A percentile compares a stretch with the other conserved stretches of the same genome.
phyloP scores from a whole-genome alignment of 2,329 filamentous ascomycete species.

The Neonectria faginata region DNA sequence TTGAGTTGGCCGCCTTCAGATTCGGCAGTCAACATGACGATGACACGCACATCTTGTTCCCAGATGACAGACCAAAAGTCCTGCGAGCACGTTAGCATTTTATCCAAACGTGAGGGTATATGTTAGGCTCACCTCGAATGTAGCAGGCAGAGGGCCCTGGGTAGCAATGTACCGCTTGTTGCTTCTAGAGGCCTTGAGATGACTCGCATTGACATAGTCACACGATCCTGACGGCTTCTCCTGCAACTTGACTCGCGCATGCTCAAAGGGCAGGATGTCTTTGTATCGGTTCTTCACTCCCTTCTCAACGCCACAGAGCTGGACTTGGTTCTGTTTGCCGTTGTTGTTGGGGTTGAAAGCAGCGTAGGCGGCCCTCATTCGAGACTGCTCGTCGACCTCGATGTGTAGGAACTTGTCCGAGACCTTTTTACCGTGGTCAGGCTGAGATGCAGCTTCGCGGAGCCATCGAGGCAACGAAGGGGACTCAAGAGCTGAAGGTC shows the following conservation, averaged over 20 bases:
- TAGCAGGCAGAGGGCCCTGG: conserved; percentile 91
- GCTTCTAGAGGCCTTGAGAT: conserved; percentile 82
- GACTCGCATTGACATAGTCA: conserved; percentile 96
- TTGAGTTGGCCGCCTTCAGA: conserved; percentile 93
- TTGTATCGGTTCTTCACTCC: conserved; percentile 97
- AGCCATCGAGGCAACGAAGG: conserved; percentile 81
- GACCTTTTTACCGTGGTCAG: conserved; percentile 81
- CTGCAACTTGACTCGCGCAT: conserved; percentile 85
- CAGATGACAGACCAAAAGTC: conserved; percentile 99
- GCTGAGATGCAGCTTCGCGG: conserved; percentile 71
- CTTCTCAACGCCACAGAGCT: conserved; percentile 93
- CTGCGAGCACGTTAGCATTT: conserved; percentile 58
- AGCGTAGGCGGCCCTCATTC: conserved; percentile 86
- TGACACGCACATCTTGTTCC: conserved; percentile 94
- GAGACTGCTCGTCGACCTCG: conserved; percentile 85
- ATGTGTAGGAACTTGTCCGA: conserved; percentile 87
- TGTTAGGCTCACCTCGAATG: conserved; percentile 77
- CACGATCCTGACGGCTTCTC: conserved; percentile 75
- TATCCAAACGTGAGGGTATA: not conserved
- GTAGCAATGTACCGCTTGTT: conserved; percentile 96
- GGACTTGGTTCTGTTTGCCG: conserved; percentile 59
- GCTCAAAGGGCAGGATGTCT: conserved; percentile 96
- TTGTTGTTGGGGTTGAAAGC: conserved; percentile 57
- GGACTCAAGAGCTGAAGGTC: conserved; percentile 60
- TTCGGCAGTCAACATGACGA: conserved; percentile 97